Conservation (phyloP, 2,329 filamentous ascomycete species). For the Fusarium citri region DNA sequence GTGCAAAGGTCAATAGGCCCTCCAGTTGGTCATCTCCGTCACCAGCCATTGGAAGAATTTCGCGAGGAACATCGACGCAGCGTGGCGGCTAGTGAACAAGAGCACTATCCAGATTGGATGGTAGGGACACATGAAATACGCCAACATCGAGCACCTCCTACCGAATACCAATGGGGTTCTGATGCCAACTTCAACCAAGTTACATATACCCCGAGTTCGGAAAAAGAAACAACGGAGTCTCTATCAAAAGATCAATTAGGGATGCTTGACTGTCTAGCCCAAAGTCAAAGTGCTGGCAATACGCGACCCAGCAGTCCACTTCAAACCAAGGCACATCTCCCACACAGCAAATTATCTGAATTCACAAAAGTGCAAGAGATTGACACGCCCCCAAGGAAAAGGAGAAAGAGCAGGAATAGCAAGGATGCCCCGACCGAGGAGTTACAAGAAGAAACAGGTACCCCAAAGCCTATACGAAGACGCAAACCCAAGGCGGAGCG, state of each 20-base stretch:
- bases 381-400: constrained; percentile 61
- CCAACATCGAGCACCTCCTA: constrained; percentile 51
- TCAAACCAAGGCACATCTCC: constrained; percentile 31
- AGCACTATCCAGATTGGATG: constrained; percentile 58
- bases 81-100: constrained; percentile 48
- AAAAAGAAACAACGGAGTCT: constrained; percentile 68
- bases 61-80: constrained; percentile 54
- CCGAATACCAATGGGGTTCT: constrained; percentile 74
- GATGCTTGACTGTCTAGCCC: constrained; percentile 67
- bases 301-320: constrained; percentile 69
- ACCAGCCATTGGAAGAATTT: constrained; percentile 58
- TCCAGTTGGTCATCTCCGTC: constrained; percentile 56
- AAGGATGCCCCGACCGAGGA: constrained; percentile 57
- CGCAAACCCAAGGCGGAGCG: constrained; percentile 62
- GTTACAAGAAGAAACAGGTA: constrained; percentile 52
- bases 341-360: constrained; percentile 37
- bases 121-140: constrained; percentile 50
- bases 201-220: constrained; percentile 67
- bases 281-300: constrained; percentile 67
- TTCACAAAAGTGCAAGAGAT: constrained; percentile 52
- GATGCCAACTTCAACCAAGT: constrained; percentile 71
- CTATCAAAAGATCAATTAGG: constrained; percentile 67
- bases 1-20: constrained; percentile 47
- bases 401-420: constrained; percentile 65
- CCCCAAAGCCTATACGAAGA: constrained; percentile 54